Evolutionary conservation across 176 grass and related monocot species (phyloP).

Genomic region (Rhipidocladum racemiflorum): DNA sequence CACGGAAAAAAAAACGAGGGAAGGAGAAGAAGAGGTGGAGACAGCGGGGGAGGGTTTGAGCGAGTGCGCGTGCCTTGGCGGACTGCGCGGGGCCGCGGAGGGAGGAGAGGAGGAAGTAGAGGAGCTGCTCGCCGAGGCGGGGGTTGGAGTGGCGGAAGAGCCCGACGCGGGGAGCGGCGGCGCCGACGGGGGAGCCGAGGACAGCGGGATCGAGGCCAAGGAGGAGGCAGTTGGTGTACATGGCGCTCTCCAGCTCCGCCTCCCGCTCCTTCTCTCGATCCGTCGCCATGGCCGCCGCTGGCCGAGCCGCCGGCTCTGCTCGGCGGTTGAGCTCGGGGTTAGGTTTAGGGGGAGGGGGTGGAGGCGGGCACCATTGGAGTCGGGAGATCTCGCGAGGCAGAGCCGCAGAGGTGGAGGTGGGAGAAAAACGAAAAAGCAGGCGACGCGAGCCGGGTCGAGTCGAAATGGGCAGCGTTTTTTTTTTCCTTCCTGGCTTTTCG

Average conservation of each 20-base stretch:
- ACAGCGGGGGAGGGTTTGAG: constrained; percentile 2
- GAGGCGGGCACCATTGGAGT: constrained; percentile 22
- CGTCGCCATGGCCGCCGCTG: constrained; percentile 60
- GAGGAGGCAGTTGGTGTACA: constrained; percentile 99
- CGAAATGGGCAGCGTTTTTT: neutral
- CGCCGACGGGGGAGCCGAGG: constrained; percentile 49
- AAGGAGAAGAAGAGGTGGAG: neutral
- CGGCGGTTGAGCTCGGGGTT: neutral
- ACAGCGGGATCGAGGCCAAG: constrained; percentile 88
- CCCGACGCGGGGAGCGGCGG: constrained; percentile 51
- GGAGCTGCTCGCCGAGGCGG: constrained; percentile 93
- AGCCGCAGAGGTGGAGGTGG: neutral
- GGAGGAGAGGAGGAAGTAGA: constrained; percentile 95
- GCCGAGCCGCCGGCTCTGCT: neutral
- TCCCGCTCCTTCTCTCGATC: constrained; percentile 99
- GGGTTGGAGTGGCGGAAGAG: constrained; percentile 97
- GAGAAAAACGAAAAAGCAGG: neutral
- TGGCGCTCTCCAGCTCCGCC: constrained; percentile 97
- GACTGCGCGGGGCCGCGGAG: constrained; percentile 87
- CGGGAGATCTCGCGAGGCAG: constrained; percentile 35
- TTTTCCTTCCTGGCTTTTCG: neutral
- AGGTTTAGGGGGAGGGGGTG: constrained; percentile 13
- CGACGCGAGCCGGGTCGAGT: neutral
- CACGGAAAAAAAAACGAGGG: neutral
- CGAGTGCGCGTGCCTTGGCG: constrained; percentile 51